These are phyloP conservation scores for Periconia digitata DNA, from an alignment of 2,329 filamentous ascomycete genomes.

Conservation along the genomic window DNA sequence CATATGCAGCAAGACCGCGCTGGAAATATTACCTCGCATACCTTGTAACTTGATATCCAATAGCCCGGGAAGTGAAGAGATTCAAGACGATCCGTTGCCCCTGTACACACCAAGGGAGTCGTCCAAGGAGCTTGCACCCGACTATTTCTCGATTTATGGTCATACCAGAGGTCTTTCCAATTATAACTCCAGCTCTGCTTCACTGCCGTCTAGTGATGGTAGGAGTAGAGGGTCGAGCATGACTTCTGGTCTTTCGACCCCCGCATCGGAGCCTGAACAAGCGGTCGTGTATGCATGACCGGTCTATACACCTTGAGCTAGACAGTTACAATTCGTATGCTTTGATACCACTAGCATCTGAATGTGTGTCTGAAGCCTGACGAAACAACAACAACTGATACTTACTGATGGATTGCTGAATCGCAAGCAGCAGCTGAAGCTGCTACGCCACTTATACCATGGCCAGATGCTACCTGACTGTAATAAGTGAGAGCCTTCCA, in stretches of 20 bases:
- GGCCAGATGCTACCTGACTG: no score
- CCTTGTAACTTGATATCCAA: constrained; percentile 12
- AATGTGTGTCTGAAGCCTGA: neutral
- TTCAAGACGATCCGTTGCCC: constrained; percentile 32
- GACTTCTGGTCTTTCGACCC: constrained; percentile 9
- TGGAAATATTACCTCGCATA: constrained; percentile 34
- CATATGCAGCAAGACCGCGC: constrained; percentile 25
- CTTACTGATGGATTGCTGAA: no score
- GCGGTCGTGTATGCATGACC: neutral
- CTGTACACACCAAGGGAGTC: constrained; percentile 31
- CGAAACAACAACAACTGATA: no score
- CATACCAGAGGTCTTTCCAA: constrained; percentile 20
- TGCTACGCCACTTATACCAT: no score
- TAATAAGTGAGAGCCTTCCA: no score
- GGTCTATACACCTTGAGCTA: neutral
- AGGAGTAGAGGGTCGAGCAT: constrained; percentile 17
- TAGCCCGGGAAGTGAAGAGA: constrained; percentile 18
- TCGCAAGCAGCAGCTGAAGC: no score
- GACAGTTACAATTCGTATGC: no score
- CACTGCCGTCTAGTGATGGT: constrained; percentile 10
- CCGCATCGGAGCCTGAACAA: constrained; percentile 1
- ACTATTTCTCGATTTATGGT: constrained; percentile 32
- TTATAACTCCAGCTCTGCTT: constrained; percentile 9
- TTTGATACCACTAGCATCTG: neutral
- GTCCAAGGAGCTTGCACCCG: constrained; percentile 31